Evolutionary conservation across 2,329 filamentous ascomycete genomes (phyloP).

Genomic region (Xylariaceae sp.): DNA sequence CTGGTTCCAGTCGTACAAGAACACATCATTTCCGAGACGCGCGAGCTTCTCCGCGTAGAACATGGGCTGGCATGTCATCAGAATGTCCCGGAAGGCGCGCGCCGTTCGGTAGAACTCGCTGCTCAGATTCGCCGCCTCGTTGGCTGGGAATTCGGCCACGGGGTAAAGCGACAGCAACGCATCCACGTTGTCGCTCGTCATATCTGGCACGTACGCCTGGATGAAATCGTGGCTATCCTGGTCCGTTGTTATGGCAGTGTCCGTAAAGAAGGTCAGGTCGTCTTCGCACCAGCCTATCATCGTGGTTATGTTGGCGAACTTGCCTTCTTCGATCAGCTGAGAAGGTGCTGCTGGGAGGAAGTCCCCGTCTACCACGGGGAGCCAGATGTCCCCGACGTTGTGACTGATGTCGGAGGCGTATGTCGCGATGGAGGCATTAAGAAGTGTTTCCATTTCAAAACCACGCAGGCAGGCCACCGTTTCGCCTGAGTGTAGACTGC

Average conservation of each 20-base stretch:
- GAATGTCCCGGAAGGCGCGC: constrained; percentile 46
- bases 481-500: constrained; percentile 34
- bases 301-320: constrained; percentile 36
- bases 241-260: constrained; percentile 32
- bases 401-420: constrained; percentile 34
- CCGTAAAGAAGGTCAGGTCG: constrained; percentile 40
- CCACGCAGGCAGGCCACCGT: constrained; percentile 43
- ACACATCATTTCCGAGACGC: constrained; percentile 36
- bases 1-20: constrained; percentile 50
- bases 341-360: constrained; percentile 43
- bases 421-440: constrained; percentile 39
- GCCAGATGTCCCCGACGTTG: constrained; percentile 50
- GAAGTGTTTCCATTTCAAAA: constrained; percentile 37
- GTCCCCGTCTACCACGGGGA: constrained; percentile 45
- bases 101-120: constrained; percentile 46
- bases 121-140: constrained; percentile 34
- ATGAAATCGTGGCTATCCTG: constrained; percentile 37
- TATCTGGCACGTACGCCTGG: constrained; percentile 31
- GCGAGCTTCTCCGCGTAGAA: constrained; percentile 13
- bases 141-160: constrained; percentile 36
- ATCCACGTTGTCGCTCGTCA: constrained; percentile 31
- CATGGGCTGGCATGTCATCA: constrained; percentile 14
- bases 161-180: constrained; percentile 48
- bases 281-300: constrained; percentile 42
- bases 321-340: constrained; percentile 33